phyloP scores from a whole-genome alignment of 495 filamentous ascomycete genomes.

The Podospora fimiseda region DNA sequence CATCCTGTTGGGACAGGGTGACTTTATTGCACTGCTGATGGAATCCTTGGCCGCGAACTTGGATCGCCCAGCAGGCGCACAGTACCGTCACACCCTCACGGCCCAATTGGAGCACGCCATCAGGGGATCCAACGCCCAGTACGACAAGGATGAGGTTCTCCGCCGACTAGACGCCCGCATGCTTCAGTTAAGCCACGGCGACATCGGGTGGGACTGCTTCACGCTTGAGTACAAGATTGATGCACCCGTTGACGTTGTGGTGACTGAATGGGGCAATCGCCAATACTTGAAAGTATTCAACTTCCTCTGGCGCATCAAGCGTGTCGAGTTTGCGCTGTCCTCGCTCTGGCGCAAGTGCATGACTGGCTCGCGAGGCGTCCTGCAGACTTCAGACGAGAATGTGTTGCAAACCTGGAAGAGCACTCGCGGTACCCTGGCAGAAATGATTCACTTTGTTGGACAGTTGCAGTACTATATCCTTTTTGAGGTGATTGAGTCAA shows the following conservation, averaged over 20 bases:
- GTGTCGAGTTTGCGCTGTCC: slow-evolving; percentile 87
- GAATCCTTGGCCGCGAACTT: slow-evolving; percentile 88
- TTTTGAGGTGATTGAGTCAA: slow-evolving; percentile 94
- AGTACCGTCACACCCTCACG: slow-evolving; percentile 92
- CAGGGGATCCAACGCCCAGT: slow-evolving; percentile 93
- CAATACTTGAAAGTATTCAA: slow-evolving; percentile 99
- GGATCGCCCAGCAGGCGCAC: slow-evolving; percentile 88
- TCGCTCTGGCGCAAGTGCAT: slow-evolving; percentile 94
- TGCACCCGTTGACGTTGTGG: slow-evolving; percentile 93
- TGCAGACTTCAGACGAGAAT: slow-evolving; percentile 70
- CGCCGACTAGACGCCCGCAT: slow-evolving; percentile 91
- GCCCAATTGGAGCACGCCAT: slow-evolving; percentile 97
- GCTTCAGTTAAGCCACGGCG: slow-evolving; percentile 89
- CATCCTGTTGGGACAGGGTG: slow-evolving; percentile 87
- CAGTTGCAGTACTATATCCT: slow-evolving; percentile 98
- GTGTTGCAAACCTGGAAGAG: slow-evolving; percentile 82
- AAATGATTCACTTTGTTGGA: slow-evolving; percentile 97
- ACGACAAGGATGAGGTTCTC: slow-evolving; percentile 87
- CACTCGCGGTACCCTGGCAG: slow-evolving; percentile 78
- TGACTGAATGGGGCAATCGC: slow-evolving; percentile 87
- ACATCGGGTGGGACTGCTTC: slow-evolving; percentile 99
- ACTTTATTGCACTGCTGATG: slow-evolving; percentile 97
- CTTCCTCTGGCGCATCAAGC: slow-evolving; percentile 97
- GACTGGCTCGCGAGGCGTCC: slow-evolving; percentile 87
- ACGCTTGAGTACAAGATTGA: slow-evolving; percentile 98